Evolutionary conservation across 2,329 filamentous ascomycete species (phyloP).

Genomic region (Aspergillus transmontanensis): DNA sequence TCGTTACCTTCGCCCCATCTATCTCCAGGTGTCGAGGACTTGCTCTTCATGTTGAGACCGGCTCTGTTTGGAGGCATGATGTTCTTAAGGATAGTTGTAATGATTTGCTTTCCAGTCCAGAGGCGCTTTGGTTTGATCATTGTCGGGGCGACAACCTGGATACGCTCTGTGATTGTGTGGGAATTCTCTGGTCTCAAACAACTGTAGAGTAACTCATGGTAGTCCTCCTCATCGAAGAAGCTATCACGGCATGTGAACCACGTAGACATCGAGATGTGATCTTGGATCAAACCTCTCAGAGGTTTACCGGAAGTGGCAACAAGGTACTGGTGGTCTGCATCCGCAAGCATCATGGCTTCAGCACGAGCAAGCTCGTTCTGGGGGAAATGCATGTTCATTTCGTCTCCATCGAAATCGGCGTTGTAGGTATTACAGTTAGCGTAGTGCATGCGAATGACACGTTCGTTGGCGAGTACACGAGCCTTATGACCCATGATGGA

Average conservation of each 20-base stretch:
- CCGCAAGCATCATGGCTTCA: constrained; percentile 89
- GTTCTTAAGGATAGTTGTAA: constrained; percentile 90
- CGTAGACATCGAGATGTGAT: constrained; percentile 94
- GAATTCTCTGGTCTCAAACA: constrained; percentile 87
- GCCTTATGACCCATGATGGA: constrained; percentile 99
- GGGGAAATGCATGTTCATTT: constrained; percentile 99
- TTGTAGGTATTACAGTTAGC: constrained; percentile 99
- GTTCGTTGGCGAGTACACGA: constrained; percentile 87
- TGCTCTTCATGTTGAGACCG: constrained; percentile 76
- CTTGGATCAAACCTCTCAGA: constrained; percentile 92
- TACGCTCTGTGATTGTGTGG: constrained; percentile 79
- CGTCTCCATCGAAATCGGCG: constrained; percentile 97
- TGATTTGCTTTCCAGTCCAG: constrained; percentile 97
- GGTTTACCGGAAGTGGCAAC: constrained; percentile 93
- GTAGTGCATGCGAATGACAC: constrained; percentile 99
- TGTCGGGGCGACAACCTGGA: constrained; percentile 78
- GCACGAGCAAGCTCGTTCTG: constrained; percentile 94
- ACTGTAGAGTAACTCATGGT: constrained; percentile 91
- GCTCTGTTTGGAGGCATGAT: constrained; percentile 77
- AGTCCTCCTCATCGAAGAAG: constrained; percentile 84
- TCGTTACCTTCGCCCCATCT: constrained; percentile 74
- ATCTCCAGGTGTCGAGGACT: constrained; percentile 74
- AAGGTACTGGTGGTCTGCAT: constrained; percentile 96
- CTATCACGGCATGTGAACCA: constrained; percentile 88
- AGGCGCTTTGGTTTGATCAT: constrained; percentile 77